Percentiles rank a stretch among this genome's conserved stretches.
phyloP scores from a whole-genome alignment of 2,329 filamentous ascomycete species.

The Penicillium sp. region DNA sequence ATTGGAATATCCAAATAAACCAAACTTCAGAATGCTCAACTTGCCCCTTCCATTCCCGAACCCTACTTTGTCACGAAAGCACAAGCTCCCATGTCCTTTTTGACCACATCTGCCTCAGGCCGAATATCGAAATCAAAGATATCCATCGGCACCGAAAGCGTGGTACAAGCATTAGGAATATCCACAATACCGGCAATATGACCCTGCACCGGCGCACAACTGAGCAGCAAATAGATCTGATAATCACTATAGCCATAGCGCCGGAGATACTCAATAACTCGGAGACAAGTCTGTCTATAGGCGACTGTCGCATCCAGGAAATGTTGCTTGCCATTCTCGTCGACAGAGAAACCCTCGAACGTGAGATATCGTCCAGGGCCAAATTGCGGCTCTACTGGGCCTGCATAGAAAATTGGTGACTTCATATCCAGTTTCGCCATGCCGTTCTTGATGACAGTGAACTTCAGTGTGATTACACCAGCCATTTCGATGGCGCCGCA shows the following conservation, averaged over 20 bases:
- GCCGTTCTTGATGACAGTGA: conserved; percentile 80
- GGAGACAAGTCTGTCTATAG: conserved; percentile 75
- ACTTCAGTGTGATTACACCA: conserved; percentile 84
- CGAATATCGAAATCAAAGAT: conserved; percentile 93
- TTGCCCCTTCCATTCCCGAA: background rate
- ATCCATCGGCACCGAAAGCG: conserved; percentile 82
- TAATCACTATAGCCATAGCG: conserved; percentile 69
- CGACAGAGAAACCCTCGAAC: conserved; percentile 87
- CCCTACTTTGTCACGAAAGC: conserved; percentile 53
- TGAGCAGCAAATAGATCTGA: conserved; percentile 81
- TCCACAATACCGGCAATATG: conserved; percentile 88
- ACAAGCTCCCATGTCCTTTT: conserved; percentile 68
- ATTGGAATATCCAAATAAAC: background rate
- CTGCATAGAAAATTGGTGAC: conserved; percentile 79
- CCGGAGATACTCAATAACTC: conserved; percentile 75
- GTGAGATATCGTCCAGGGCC: conserved; percentile 77
- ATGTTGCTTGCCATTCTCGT: conserved; percentile 83
- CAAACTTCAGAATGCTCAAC: background rate
- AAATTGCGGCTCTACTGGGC: conserved; percentile 84
- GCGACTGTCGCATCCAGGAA: conserved; percentile 84
- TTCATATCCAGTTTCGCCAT: conserved; percentile 72
- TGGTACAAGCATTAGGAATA: conserved; percentile 88
- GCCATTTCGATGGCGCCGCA: conserved; percentile 94
- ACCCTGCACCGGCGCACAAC: conserved; percentile 81
- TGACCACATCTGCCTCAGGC: conserved; percentile 59